Evolutionary conservation across 345 rosid genomes (phyloP).

Genomic region (Eucalyptus urophylla): DNA sequence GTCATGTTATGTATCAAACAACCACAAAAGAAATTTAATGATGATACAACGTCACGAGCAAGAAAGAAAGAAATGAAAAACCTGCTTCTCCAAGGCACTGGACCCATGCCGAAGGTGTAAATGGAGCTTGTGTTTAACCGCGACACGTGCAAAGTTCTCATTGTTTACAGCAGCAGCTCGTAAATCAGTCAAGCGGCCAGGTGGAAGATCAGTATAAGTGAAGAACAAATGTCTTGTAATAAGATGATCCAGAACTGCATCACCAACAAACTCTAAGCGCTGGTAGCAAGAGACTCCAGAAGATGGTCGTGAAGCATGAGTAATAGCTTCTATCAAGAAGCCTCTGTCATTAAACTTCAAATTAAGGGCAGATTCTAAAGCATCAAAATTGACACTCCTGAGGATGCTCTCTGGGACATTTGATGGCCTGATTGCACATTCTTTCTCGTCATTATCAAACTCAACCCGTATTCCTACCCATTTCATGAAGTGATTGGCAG

Average conservation of each 20-base stretch:
- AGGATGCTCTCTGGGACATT: slow-evolving; percentile 64
- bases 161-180: slow-evolving; percentile 99
- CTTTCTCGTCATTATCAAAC: slow-evolving; percentile 55
- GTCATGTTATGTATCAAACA: not conserved
- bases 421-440: slow-evolving; percentile 17
- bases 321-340: slow-evolving; percentile 78
- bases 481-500: slow-evolving; percentile 91
- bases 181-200: slow-evolving; percentile 94
- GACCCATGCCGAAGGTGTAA: slow-evolving; percentile 91
- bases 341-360: slow-evolving; percentile 45
- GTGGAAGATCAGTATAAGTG: slow-evolving; percentile 83
- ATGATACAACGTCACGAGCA: not conserved
- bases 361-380: slow-evolving; percentile 58
- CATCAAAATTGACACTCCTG: slow-evolving; percentile 67
- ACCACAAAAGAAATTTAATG: not conserved
- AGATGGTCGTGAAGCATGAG: slow-evolving; percentile 97
- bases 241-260: slow-evolving; percentile 95
- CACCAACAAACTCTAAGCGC: slow-evolving; percentile 94
- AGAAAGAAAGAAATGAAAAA: slow-evolving; percentile 4
- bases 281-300: slow-evolving; percentile 94
- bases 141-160: slow-evolving; percentile 96
- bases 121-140: slow-evolving; percentile 91
- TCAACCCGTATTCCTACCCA: slow-evolving; percentile 91
- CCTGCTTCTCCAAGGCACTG: slow-evolving; percentile 98
- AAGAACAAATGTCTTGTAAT: slow-evolving; percentile 87